Evolutionary conservation across 208 protist genomes (phyloP).

Genomic region (Tetramitus jugosus): DNA sequence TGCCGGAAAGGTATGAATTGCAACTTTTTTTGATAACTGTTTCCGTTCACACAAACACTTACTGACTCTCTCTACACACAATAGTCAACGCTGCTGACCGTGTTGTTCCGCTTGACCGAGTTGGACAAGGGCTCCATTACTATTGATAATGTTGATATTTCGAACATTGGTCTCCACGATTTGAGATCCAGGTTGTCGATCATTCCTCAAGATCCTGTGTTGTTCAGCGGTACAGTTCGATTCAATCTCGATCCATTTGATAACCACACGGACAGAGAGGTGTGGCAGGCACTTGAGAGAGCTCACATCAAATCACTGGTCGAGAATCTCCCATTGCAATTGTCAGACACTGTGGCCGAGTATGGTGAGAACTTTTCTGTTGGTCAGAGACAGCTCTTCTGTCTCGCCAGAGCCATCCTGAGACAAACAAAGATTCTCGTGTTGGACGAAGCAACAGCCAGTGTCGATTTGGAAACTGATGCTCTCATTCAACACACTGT

Average conservation of each 20-base stretch:
- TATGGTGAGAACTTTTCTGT: conserved; percentile 77
- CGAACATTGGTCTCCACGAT: conserved; percentile 62
- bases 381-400: conserved; percentile 89
- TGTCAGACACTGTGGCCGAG: conserved; percentile 44
- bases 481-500: conserved; percentile 50
- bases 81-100: conserved; percentile 31
- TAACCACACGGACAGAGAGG: conserved; percentile 39
- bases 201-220: conserved; percentile 93
- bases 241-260: conserved; percentile 84
- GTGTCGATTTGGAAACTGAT: conserved; percentile 51
- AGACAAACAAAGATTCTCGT: conserved; percentile 73
- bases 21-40: conserved; percentile 28
- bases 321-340: conserved; percentile 7
- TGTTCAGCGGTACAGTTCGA: conserved; percentile 84
- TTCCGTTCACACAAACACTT: no score
- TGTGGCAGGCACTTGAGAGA: conserved; percentile 52
- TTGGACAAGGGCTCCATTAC: background rate
- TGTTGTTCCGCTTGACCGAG: background rate
- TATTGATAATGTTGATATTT: conserved; percentile 80
- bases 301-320: conserved; percentile 22
- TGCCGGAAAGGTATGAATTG: conserved; percentile 48
- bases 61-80: no score
- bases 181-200: conserved; percentile 85
- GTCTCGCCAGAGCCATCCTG: conserved; percentile 86
- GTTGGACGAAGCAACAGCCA: conserved; percentile 88